Conservation (phyloP, 108 stramenopile species). For the Discostella stelligeroides region DNA sequence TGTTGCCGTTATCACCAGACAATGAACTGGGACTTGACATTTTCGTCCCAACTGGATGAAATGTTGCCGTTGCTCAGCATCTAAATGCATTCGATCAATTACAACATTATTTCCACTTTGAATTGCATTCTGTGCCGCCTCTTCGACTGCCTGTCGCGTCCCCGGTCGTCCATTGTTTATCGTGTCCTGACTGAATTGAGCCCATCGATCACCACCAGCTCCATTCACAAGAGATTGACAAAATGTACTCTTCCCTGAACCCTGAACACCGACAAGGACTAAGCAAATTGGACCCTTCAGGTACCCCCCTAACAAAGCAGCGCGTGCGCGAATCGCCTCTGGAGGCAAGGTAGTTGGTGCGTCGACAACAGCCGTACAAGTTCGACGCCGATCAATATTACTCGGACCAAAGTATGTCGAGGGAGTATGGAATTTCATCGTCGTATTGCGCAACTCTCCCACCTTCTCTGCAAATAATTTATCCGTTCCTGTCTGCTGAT, state of each 20-base stretch:
- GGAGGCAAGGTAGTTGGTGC: conserved; percentile 28
- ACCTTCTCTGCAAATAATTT: conserved; percentile 65
- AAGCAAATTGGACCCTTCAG: conserved; percentile 60
- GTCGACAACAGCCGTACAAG: conserved; percentile 6
- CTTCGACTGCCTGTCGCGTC: conserved; percentile 70
- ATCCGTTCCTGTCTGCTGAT: conserved; percentile 77
- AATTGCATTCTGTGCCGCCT: conserved; percentile 42
- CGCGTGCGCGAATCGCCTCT: conserved; percentile 46
- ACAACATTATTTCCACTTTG: conserved; percentile 56
- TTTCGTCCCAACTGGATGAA: conserved; percentile 56
- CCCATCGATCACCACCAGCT: conserved; percentile 48
- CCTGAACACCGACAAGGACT: conserved; percentile 74
- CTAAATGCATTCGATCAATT: conserved; percentile 86
- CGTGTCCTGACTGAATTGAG: conserved; percentile 80
- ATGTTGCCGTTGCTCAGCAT: conserved; percentile 54
- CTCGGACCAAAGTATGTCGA: conserved; percentile 71
- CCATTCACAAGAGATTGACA: conserved; percentile 45
- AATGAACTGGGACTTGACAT: conserved; percentile 60
- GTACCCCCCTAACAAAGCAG: conserved; percentile 66
- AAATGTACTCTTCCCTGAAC: conserved; percentile 78
- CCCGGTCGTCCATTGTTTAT: conserved; percentile 80
- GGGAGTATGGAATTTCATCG: conserved; percentile 66
- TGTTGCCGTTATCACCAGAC: too few relatives aligned
- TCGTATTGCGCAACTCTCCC: conserved; percentile 32
- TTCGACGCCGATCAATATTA: conserved; percentile 42